Percentiles rank a stretch among this genome's conserved stretches.
Evolutionary conservation across 2,329 filamentous ascomycete genomes (phyloP).

Genomic region (Fusarium udum): DNA sequence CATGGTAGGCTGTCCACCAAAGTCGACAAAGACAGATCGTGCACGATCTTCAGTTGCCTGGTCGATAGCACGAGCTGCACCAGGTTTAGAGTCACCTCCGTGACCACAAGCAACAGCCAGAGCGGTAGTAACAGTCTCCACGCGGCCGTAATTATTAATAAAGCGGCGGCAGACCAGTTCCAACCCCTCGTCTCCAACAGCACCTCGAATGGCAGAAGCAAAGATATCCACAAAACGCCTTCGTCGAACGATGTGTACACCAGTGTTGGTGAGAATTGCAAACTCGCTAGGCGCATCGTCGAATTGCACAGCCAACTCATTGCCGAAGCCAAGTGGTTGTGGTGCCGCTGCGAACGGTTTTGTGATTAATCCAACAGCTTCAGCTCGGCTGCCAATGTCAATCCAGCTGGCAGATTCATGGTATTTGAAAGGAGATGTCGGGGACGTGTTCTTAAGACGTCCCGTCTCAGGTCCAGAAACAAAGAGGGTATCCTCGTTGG

Average conservation of each 20-base stretch:
- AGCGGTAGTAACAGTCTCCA: conserved; percentile 89
- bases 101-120: conserved; percentile 95
- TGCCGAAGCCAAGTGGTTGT: conserved; percentile 84
- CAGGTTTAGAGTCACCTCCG: conserved; percentile 77
- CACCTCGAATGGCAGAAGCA: conserved; percentile 78
- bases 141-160: conserved; percentile 84
- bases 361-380: conserved; percentile 82
- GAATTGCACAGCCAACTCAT: conserved; percentile 96
- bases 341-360: conserved; percentile 74
- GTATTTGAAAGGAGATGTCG: conserved; percentile 66
- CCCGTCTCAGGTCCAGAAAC: conserved; percentile 89
- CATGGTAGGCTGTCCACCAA: conserved; percentile 85
- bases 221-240: conserved; percentile 92
- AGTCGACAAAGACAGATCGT: conserved; percentile 88
- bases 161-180: conserved; percentile 86
- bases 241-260: conserved; percentile 85
- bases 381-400: conserved; percentile 74
- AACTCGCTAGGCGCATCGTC: conserved; percentile 84
- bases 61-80: conserved; percentile 81
- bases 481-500: conserved; percentile 76
- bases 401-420: conserved; percentile 85
- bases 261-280: conserved; percentile 89
- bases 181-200: conserved; percentile 79
- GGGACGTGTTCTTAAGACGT: conserved; percentile 72
- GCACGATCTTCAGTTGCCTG: conserved; percentile 87